Evolutionary conservation across 2,329 filamentous ascomycete species (phyloP), one percentile per base, ranked within the genome.

Genomic region (Scorias spongiosa): DNA sequence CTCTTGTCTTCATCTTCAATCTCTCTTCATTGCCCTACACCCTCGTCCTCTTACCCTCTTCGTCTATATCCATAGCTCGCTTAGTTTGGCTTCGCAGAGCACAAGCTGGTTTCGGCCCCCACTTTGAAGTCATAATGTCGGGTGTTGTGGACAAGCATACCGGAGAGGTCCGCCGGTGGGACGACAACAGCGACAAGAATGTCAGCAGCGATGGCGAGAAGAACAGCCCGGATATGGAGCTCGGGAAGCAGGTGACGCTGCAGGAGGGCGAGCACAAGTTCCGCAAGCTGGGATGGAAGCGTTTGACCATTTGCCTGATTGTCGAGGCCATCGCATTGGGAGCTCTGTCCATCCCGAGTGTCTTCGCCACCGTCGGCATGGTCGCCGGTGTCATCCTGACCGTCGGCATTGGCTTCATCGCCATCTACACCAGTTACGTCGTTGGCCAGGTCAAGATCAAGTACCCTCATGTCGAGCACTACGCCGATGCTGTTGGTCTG

Each of bases 351-450:
- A 60, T 78, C 5, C 75, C 75, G 2, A 66, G 67, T 43, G 70
- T 70, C 1, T 67, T 78, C 26, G 72, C 73, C 2, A 63, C 64
- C 2, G 55, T 78, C 39, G 74, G 75, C 10, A 63, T 77, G 48
- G 62, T 74, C 11, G 70, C 72, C 10, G 72, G 74, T 29, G 59
- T 78, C 7, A 66, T 80, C 43, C 59, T 77, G 30, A 68, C 75
- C 39, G 48, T 76, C 42, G 59, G 64, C 10, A 61, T 80, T 3
- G 76, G 76, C 18, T 42, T 74, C 14, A 56, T 80, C 11, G 69
- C 77, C 11, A 76, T 72, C 39, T 81, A 80, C 56, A 78, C 75
- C 2, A 73, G 73, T 44, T 76, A 72, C 53, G 67, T 78, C 5
- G 69, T 80, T 40, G 75, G 75, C 6, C 72, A 78, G 51, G 78